Base-by-base conservation (phyloP, 179 eudicot genomes). In the Spergularia azorica region DNA sequence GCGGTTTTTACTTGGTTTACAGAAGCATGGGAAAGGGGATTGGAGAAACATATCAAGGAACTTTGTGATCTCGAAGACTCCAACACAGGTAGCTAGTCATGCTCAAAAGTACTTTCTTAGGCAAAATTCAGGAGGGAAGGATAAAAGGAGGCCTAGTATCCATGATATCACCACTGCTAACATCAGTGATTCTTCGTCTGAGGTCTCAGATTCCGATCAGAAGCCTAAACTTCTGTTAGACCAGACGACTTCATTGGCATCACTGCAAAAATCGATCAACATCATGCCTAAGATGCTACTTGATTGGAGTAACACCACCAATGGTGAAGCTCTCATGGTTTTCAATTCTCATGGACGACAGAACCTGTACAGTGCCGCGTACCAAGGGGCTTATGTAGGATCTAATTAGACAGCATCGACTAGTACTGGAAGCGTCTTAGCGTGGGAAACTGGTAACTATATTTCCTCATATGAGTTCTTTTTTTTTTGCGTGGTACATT, bases 71-170 rank as follows among this genome's bases (percentile, higher is more conserved):
- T 73, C 93, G 9, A 91, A 87, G 75, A 91, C 89, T 0, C 93
- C 96, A 41, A 89, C 93, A 9, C 96, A 91, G 81, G 96, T 91
- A 9, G 96, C 96, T 48, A 91, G 96, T 80, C 96, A 91, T 83
- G 96, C 96, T 61, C 96, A 91, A 81, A 91, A 91, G 81, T 91
- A 88, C 86, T 91, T 90, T 82, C 79, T 86, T 12, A 85, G 96
- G 87, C 96, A 91, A 67, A 82, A 70, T 63, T 79, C 90, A 0
- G 89, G 86, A n/a, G 89, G 87, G 16, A 91, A 91, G 74, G 96
- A 89, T 65, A 91, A 88, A 81, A 83, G 91, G 63, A 73, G 96
- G 61, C 88, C 96, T 9, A 91, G 96, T 87, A 91, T 91, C 75
- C 96, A 91, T 32, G 93, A 91, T 69, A 91, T 91, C 52, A 91